phyloP scores from a whole-genome alignment of 1,284 basidiomycete species.

The Boletus sp. region DNA sequence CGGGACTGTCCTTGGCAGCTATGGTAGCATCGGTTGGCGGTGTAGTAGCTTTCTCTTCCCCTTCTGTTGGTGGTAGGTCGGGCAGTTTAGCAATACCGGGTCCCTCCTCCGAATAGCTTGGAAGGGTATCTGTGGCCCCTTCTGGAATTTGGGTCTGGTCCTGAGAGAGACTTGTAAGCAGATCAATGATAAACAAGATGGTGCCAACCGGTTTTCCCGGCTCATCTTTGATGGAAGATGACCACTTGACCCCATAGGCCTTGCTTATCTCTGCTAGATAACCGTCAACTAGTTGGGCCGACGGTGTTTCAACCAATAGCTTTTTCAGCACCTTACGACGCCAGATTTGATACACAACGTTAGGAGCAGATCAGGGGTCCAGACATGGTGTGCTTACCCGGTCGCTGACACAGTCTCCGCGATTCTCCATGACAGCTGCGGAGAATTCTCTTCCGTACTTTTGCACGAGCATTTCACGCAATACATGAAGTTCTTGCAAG shows the following conservation, averaged over 20 bases:
- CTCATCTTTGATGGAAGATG: constrained; percentile 41
- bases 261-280: constrained; percentile 88
- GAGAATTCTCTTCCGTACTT: constrained; percentile 90
- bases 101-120: constrained; percentile 36
- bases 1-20: constrained; percentile 27
- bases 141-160: constrained; percentile 11
- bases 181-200: background rate
- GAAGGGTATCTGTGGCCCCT: constrained; percentile 29
- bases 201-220: constrained; percentile 42
- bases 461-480: constrained; percentile 94
- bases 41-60: constrained; percentile 31
- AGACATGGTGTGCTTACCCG: constrained; percentile 54
- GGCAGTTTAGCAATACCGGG: constrained; percentile 47
- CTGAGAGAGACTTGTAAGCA: constrained; percentile 17
- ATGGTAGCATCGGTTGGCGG: constrained; percentile 3
- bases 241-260: constrained; percentile 82
- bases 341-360: constrained; percentile 6
- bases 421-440: constrained; percentile 80
- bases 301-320: constrained; percentile 70
- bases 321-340: constrained; percentile 68
- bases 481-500: constrained; percentile 78
- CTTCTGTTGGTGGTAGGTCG: constrained; percentile 52
- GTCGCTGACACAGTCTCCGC: constrained; percentile 76
- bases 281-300: constrained; percentile 78
- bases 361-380: background rate